phyloP scores from a whole-genome alignment of 2,329 filamentous ascomycete species.

The Cordyceps sp. region DNA sequence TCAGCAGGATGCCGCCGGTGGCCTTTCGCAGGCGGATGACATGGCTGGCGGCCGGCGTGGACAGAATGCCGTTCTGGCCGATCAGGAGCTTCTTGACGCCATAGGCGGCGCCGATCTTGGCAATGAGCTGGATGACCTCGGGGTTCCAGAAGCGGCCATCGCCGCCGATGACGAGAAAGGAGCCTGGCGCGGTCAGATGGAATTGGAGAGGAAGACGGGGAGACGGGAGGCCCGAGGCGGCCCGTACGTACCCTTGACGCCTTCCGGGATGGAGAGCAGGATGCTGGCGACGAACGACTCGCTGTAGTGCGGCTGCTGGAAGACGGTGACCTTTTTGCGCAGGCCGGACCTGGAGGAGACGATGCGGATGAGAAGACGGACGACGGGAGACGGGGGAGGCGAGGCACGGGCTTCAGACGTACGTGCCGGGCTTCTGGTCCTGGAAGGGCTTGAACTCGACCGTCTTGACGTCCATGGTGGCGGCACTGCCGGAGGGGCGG shows the following conservation, averaged over 20 bases:
- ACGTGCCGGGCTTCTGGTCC: slow-evolving; percentile 99
- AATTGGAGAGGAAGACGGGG: background rate
- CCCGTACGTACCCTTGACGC: slow-evolving; percentile 49
- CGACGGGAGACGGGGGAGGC: background rate
- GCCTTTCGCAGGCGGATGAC: slow-evolving; percentile 88
- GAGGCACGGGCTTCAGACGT: slow-evolving; percentile 28
- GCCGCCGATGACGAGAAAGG: slow-evolving; percentile 90
- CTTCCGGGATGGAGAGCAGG: slow-evolving; percentile 90
- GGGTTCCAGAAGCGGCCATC: slow-evolving; percentile 97
- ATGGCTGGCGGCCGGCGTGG: slow-evolving; percentile 90
- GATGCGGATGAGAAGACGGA: background rate
- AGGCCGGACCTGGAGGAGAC: slow-evolving; percentile 64
- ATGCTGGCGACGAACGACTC: slow-evolving; percentile 92
- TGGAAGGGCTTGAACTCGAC: slow-evolving; percentile 73
- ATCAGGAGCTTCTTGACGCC: slow-evolving; percentile 98
- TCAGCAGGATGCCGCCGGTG: slow-evolving; percentile 90
- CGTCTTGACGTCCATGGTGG: slow-evolving; percentile 51
- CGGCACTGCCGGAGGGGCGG: background rate
- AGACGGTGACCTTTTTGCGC: slow-evolving; percentile 96
- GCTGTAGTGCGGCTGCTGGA: slow-evolving; percentile 89
- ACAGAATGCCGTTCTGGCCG: slow-evolving; percentile 91
- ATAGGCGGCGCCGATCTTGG: slow-evolving; percentile 91
- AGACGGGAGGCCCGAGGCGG: background rate
- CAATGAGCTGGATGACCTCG: slow-evolving; percentile 90
- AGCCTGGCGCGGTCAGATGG: slow-evolving; percentile 15